Conservation (phyloP, 106 monocot species). For the Hemerocallis citrina region DNA sequence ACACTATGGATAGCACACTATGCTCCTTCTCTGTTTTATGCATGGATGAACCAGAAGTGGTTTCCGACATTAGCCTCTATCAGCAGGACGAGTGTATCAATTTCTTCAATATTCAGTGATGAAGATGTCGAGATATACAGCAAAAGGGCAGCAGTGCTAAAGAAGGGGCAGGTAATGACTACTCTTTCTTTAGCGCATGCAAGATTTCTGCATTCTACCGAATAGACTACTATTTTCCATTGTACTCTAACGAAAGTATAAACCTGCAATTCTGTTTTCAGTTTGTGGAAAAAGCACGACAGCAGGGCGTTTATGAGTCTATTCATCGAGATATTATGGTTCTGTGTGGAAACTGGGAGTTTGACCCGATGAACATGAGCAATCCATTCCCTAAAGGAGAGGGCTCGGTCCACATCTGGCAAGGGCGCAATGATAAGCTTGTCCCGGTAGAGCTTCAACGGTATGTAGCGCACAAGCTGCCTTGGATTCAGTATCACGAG, state of each 20-base stretch:
- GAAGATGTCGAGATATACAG: no score
- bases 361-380: slow-evolving; percentile 28
- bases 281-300: slow-evolving; percentile 16
- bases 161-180: no score
- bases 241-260: neutral
- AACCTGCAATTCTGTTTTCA: neutral
- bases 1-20: no score
- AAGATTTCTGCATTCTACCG: neutral
- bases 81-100: slow-evolving; percentile 2
- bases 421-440: slow-evolving; percentile 28
- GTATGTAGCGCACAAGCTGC: slow-evolving; percentile 19
- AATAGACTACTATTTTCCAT: neutral
- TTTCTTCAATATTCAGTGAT: no score
- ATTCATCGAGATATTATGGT: slow-evolving; percentile 25
- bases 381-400: slow-evolving; percentile 25
- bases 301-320: slow-evolving; percentile 32
- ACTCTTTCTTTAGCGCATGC: neutral
- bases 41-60: no score
- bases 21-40: no score
- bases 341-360: slow-evolving; percentile 27
- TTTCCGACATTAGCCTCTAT: no score
- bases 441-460: slow-evolving; percentile 24
- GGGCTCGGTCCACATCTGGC: slow-evolving; percentile 34
- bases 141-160: no score
- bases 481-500: slow-evolving; percentile 41